Evolutionary conservation across 768 basidiomycete species (phyloP), one percentile per base, ranked within the genome.

Genomic region (Pleurotus pulmonarius): DNA sequence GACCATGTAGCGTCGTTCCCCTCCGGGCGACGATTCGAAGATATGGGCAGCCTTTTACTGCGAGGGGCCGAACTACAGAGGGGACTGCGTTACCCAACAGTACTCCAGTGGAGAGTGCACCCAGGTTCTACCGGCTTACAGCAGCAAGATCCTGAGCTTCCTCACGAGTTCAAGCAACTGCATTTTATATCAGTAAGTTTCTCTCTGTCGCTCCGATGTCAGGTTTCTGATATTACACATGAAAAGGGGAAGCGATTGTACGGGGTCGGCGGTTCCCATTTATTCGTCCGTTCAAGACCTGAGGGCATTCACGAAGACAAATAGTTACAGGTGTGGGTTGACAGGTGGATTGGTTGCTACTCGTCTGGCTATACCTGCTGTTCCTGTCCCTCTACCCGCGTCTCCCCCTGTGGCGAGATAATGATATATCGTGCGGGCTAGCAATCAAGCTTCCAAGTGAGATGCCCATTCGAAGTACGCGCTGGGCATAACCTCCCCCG

Each of bases 131-230:
- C 48, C 48, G 34, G 34, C 34, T 5, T 34, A 49, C 48, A 25
- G 38, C 2, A 24, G 5, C 26, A 49, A 49, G 26, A 6, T 49
- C 13, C 48, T 49, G 26, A 49, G 48, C 15, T 34, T 49, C 48
- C 38, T 49, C n/a, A 37, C 48, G n/a, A 49, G 48, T n/a, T 49
- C 48, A 20, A 49, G 48, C 25, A 49, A 49, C 26, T 49, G 48
- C 24, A 37, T 34, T 5, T 15, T 49, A 15, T 49, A 49, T 34
- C 16, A 49, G 48, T 49, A 13, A 29, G 48, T 49, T 29, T 6
- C 46, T 15, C 11, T 25, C n/a, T 24, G 29, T 18, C 24, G 15
- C 38, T 5, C 3, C 20, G 20, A 20, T 20, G 20, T 16, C 18
- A 12, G 26, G 5, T 16, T n/a, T n/a, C 48, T 29, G 15, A n/a